Evolutionary conservation across 1,284 basidiomycete species (phyloP).

Genomic region (Marasmius oreades): DNA sequence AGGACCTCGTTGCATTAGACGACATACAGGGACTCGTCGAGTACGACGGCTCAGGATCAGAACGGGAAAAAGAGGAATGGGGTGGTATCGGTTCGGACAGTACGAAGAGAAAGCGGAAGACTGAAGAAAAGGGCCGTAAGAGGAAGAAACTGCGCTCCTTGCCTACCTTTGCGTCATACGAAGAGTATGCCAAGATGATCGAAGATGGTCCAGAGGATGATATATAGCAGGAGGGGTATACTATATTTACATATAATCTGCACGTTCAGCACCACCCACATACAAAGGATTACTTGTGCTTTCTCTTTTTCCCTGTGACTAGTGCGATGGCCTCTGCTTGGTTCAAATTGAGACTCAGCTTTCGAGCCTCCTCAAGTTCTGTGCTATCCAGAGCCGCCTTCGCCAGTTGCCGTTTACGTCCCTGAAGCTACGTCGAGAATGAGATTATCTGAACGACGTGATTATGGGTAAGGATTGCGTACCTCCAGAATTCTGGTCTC

Average conservation of each 20-base stretch:
- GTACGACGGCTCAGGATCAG: slow-evolving; percentile 47
- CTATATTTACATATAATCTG: not conserved
- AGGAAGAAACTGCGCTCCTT: slow-evolving; percentile 73
- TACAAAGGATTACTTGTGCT: not conserved
- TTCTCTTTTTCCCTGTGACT: slow-evolving; percentile 15
- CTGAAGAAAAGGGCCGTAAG: slow-evolving; percentile 47
- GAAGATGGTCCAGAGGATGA: slow-evolving; percentile 80
- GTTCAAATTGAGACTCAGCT: slow-evolving; percentile 9
- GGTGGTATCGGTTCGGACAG: slow-evolving; percentile 39
- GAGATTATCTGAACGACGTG: not conserved
- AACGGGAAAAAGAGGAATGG: slow-evolving; percentile 51
- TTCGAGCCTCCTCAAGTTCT: not conserved
- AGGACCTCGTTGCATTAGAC: slow-evolving; percentile 60
- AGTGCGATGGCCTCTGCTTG: slow-evolving; percentile 21
- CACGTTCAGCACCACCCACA: not conserved
- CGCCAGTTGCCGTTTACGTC: slow-evolving; percentile 6
- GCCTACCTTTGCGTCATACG: slow-evolving; percentile 91
- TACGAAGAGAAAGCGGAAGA: slow-evolving; percentile 48
- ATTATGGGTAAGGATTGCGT: not conserved
- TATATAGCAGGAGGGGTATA: slow-evolving; percentile 34
- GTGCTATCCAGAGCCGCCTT: slow-evolving; percentile 8
- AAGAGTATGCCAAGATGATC: slow-evolving; percentile 89
- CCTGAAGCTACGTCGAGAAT: slow-evolving; percentile 4
- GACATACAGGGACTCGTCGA: slow-evolving; percentile 54
- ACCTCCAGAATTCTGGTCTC: slow-evolving; percentile 48